Evolutionary conservation across 2,329 filamentous ascomycete species (phyloP).

Genomic region (Hawksworthiomyces lignivorus): DNA sequence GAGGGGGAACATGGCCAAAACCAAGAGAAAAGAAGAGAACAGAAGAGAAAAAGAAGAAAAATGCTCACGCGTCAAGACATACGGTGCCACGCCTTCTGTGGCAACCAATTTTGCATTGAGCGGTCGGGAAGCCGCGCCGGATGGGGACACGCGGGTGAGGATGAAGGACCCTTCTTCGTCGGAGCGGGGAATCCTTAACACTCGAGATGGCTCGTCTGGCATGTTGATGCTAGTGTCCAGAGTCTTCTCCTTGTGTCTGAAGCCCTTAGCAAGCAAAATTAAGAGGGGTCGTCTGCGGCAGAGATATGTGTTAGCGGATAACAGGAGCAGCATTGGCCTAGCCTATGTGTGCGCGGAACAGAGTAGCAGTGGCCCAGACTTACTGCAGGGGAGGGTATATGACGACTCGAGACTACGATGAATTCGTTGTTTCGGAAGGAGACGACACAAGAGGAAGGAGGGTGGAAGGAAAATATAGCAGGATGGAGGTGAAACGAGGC

Average conservation of each 20-base stretch:
- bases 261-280: too few relatives aligned
- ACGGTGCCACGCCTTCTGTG: constrained; percentile 59
- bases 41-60: background rate
- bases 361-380: too few relatives aligned
- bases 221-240: background rate
- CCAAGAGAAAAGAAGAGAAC: background rate
- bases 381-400: too few relatives aligned
- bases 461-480: background rate
- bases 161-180: constrained; percentile 46
- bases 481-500: constrained; percentile 5
- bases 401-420: too few relatives aligned
- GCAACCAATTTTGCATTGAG: constrained; percentile 61
- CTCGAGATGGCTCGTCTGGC: constrained; percentile 17
- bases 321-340: too few relatives aligned
- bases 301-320: too few relatives aligned
- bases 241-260: too few relatives aligned
- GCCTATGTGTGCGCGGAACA: too few relatives aligned
- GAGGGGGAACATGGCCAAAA: too few relatives aligned
- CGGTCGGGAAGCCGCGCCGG: constrained; percentile 32
- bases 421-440: too few relatives aligned
- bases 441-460: too few relatives aligned
- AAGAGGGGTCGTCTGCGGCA: too few relatives aligned
- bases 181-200: constrained; percentile 53
- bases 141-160: constrained; percentile 51
- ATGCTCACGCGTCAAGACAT: constrained; percentile 50